A percentile compares a stretch with the other conserved stretches of the same genome.
Evolutionary conservation across 371 early-diverging fungal genomes (phyloP).

Genomic region (Capillidium rhysosporum): DNA sequence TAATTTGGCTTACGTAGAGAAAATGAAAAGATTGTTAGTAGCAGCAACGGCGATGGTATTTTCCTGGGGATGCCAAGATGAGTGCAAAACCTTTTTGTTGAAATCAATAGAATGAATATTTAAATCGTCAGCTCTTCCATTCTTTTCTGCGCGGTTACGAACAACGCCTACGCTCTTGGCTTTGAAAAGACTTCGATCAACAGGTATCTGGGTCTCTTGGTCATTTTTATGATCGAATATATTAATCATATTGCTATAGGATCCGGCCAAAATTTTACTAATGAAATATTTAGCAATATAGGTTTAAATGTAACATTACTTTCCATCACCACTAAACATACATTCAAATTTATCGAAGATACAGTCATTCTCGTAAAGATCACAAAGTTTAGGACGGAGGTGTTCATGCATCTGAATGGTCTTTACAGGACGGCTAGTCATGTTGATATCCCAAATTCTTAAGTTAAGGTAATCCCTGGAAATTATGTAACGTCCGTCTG

Average conservation of each 20-base stretch:
- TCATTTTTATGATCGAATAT: slow-evolving; percentile 43
- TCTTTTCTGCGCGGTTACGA: slow-evolving; percentile 21
- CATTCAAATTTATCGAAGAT: slow-evolving; percentile 99
- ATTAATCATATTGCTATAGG: slow-evolving; percentile 92
- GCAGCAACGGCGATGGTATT: slow-evolving; percentile 92
- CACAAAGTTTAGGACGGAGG: slow-evolving; percentile 80
- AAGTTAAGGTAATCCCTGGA: slow-evolving; percentile 91
- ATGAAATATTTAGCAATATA: background rate
- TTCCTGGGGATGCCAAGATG: slow-evolving; percentile 95
- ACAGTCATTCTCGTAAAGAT: slow-evolving; percentile 95
- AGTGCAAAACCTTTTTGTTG: slow-evolving; percentile 88
- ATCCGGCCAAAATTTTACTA: slow-evolving; percentile 75
- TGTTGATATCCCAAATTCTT: slow-evolving; percentile 96
- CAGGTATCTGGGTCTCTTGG: slow-evolving; percentile 77
- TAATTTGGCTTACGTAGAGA: slow-evolving; percentile 21
- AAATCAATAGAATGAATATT: slow-evolving; percentile 75
- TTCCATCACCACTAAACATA: slow-evolving; percentile 83
- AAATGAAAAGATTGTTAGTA: slow-evolving; percentile 93
- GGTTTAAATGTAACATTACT: slow-evolving; percentile 11
- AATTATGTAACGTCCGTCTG: slow-evolving; percentile 88
- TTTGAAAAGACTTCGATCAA: slow-evolving; percentile 93
- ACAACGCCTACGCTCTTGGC: slow-evolving; percentile 54
- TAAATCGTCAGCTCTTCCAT: slow-evolving; percentile 44
- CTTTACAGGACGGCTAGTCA: slow-evolving; percentile 80
- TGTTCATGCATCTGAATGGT: slow-evolving; percentile 92